Evolutionary conservation across 106 monocot genomes (phyloP), one percentile per base, ranked within the genome.

Genomic region (Dactylorhiza incarnata): DNA sequence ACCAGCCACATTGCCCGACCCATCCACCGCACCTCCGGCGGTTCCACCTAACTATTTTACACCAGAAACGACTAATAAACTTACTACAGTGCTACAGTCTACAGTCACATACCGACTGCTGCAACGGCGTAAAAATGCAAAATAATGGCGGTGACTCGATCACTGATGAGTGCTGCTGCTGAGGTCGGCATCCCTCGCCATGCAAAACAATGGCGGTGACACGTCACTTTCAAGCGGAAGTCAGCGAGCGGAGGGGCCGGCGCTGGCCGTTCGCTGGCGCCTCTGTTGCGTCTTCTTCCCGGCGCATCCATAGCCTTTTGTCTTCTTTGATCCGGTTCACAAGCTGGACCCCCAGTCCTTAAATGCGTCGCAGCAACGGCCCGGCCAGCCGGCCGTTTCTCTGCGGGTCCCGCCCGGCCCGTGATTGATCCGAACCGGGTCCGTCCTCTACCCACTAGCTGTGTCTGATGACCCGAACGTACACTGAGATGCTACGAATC

Each of bases 361-460:
- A 26, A 65, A 26, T 65, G 65, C 65, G 65, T 20, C 19, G 26
- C 65, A 29, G 29, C 65, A 13, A 12, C 65, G 29, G 65, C 65
- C 37, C 25, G 26, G 65, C 24, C 65, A 65, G 5, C 65, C 26
- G 65, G 17, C 65, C 65, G 65, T 65, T 65, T 8, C 26, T 29
- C 19, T 65, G 65, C 65, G 65, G 65, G 65, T 26, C 65, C 65
- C 65, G 11, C 29, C 5, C 65, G 65, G 65, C 65, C 65, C 65
- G 65, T 65, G 65, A 65, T 26, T 12, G 26, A 26, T 65, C 29
- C 24, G 65, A 65, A 14, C 10, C 5, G 65, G 65, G 65, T 12
- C 24, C 65, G 29, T 12, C 29, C 4, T 37, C 37, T 37, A 37
- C 0, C 3, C 37, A 37, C 37, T 37, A 37, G 37, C 37, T 37